Conservation (phyloP, 2,329 filamentous ascomycete genomes). For the Grosmannia serpens region DNA sequence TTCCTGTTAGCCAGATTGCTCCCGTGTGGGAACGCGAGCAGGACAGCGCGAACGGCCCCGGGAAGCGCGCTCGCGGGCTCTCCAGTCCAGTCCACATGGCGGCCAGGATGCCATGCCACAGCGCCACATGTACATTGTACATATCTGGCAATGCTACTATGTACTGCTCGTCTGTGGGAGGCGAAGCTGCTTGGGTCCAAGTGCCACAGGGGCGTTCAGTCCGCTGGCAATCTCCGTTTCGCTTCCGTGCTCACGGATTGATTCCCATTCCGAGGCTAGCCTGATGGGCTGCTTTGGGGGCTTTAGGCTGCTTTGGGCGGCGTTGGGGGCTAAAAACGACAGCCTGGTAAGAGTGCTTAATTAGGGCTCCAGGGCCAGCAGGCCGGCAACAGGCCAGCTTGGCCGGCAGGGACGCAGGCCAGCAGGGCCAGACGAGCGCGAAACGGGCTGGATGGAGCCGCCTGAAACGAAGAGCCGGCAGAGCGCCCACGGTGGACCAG, state of each 20-base stretch:
- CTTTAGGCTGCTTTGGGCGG: not conserved
- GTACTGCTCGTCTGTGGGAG: not conserved
- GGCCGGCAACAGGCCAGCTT: too few species aligned
- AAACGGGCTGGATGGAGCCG: too few species aligned
- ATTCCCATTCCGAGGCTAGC: not conserved
- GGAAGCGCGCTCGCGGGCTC: not conserved
- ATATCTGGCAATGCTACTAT: too few species aligned
- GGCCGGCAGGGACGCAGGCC: too few species aligned
- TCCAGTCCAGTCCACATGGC: not conserved
- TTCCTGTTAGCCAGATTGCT: too few species aligned
- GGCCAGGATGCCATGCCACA: not conserved
- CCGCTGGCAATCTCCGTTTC: constrained; percentile 1
- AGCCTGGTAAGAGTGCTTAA: not conserved
- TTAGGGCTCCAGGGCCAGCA: too few species aligned
- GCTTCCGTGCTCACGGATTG: not conserved
- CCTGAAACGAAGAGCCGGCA: too few species aligned
- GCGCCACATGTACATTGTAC: not conserved
- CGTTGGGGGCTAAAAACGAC: not conserved
- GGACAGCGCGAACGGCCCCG: not conserved
- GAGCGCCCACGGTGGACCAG: too few species aligned
- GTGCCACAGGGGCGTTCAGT: not conserved
- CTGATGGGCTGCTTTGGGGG: not conserved
- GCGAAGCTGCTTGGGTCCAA: not conserved
- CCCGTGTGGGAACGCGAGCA: too few species aligned
- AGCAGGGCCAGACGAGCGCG: too few species aligned